Evolutionary conservation across 2,329 filamentous ascomycete species (phyloP), one percentile per base, ranked within the genome.

Genomic region (Helicocarpus griseus): DNA sequence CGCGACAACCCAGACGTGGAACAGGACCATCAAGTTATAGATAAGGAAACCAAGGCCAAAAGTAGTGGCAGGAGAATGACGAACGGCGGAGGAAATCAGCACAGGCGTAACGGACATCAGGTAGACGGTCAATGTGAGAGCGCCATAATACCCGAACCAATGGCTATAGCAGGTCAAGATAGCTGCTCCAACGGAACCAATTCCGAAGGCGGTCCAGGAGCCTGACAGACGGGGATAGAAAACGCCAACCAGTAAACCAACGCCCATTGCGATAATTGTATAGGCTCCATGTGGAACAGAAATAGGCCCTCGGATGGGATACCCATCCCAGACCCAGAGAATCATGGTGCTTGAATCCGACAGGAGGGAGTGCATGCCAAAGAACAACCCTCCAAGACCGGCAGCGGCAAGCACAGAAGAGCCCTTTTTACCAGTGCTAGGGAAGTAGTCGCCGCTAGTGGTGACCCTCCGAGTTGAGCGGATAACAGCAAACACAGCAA

Each of bases 311-410:
- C 86, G 82, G 38, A 97, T 81, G 13, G 93, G 93, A 62, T 87
- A 98, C 5, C 93, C 93, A 60, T 96, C 89, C 93, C 93, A 98
- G 2, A 89, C 89, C 93, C 93, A 98, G 14, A 90, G 78, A 53
- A 97, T 96, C 89, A 98, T 97, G 50, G 93, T 98, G 73, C 93
- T 97, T 0, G 90, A 95, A 66, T 98, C 93, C 0, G 93, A 96
- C 9, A 98, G 78, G 8, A 98, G 76, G 1, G 90, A 96, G 66
- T 97, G 93, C 63, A 97, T 77, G 4, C 80, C 87, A 63, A 98
- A 98, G 63, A 96, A 78, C 6, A 96, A 69, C 28, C 89, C 91
- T 22, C 81, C 89, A 51, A 97, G 69, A 53, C 93, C 89, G 46
- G 93, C 70, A 8, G 83, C 86, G 28, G 89, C 82, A 40, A 95